A percentile compares a stretch with the other conserved stretches of the same genome.
Evolutionary conservation across 352 stramenopile genomes (phyloP).

Genomic region (Phytophthora cryptogea): DNA sequence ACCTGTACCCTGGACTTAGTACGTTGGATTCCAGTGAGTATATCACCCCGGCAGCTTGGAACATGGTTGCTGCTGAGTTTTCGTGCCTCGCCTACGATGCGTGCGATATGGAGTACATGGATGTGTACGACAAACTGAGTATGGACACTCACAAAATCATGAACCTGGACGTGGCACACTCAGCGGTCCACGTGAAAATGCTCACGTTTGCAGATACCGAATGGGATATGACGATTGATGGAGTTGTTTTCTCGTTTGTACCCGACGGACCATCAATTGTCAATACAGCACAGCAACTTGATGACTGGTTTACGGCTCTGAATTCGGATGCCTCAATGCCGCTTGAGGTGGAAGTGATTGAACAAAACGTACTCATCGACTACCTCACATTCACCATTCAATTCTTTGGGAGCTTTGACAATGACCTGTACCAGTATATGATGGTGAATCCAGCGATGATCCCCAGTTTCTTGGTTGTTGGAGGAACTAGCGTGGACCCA

Average conservation of each 20-base stretch:
- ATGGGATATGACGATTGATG: constrained; percentile 1
- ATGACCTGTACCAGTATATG: constrained; percentile 7
- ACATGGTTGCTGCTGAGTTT: constrained; percentile 13
- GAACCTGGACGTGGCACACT: background rate
- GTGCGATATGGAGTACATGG: constrained; percentile 18
- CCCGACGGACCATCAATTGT: background rate
- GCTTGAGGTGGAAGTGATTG: constrained; percentile 3
- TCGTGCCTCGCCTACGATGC: constrained; percentile 12
- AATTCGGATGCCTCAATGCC: background rate
- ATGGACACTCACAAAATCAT: background rate
- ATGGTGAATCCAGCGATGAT: constrained; percentile 13
- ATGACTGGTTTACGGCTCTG: constrained; percentile 2
- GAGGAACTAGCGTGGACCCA: background rate
- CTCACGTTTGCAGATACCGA: constrained; percentile 4
- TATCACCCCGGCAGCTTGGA: constrained; percentile 6
- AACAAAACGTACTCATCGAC: background rate
- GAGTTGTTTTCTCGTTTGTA: background rate
- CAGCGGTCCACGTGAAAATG: constrained; percentile 4
- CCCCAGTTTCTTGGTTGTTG: background rate
- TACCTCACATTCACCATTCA: constrained; percentile 1
- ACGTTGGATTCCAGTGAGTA: background rate
- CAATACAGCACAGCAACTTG: background rate
- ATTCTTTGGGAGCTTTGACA: constrained; percentile 4
- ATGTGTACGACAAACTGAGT: constrained; percentile 2
- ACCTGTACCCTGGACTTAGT: constrained; percentile 5